A percentile compares a stretch with the other conserved stretches of the same genome.
These are phyloP conservation scores for Ustilago nuda DNA, from an alignment of 1,284 basidiomycete genomes.

Conservation along the genomic window DNA sequence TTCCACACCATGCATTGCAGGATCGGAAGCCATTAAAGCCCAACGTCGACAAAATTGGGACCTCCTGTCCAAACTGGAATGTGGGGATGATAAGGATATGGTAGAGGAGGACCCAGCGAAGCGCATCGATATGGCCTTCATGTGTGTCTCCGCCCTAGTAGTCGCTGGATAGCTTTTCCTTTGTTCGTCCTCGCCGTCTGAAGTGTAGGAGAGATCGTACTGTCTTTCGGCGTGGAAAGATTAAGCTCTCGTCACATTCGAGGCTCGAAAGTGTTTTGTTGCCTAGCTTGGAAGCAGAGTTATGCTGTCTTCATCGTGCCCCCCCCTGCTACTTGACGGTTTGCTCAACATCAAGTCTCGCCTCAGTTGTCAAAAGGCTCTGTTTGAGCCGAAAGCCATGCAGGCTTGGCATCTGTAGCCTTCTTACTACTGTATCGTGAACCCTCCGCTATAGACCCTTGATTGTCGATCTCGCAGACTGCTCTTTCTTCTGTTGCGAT, in stretches of 20 bases:
- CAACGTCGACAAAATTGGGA: conserved; percentile 18
- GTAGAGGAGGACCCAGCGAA: background rate
- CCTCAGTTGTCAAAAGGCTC: background rate
- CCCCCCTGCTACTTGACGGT: background rate
- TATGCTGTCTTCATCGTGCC: background rate
- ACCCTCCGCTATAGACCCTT: background rate
- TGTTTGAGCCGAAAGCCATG: background rate
- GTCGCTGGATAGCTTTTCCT: background rate
- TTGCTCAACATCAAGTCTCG: background rate
- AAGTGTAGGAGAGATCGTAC: no score
- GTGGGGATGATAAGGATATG: conserved; percentile 6
- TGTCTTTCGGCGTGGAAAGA: background rate
- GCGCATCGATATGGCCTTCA: background rate
- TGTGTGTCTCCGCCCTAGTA: background rate
- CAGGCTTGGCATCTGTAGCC: background rate
- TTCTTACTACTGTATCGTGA: background rate
- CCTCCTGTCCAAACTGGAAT: conserved; percentile 5
- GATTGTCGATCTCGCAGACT: background rate
- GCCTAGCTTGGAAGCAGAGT: background rate
- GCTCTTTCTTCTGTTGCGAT: background rate
- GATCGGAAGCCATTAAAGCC: conserved; percentile 26
- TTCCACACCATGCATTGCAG: background rate
- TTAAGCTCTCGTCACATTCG: background rate
- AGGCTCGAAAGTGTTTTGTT: background rate
- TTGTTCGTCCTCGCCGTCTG: background rate